Evolutionary conservation across 495 filamentous ascomycete genomes (phyloP).

Genomic region (Tuber calosporum): DNA sequence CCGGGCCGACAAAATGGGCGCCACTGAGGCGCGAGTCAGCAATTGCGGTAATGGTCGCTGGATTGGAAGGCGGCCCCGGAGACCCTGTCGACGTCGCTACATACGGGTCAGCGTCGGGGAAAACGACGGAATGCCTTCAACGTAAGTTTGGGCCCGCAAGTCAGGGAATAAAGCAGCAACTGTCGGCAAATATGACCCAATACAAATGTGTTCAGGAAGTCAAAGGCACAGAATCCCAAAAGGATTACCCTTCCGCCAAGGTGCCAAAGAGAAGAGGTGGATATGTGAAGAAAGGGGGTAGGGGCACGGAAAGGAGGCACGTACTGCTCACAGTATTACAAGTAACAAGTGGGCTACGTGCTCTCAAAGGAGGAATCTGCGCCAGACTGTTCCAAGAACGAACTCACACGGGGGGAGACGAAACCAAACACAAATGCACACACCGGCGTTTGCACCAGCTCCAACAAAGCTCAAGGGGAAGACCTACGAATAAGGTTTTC

Average conservation of each 20-base stretch:
- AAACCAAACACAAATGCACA: constrained; percentile 23
- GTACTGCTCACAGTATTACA: constrained; percentile 32
- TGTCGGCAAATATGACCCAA: constrained; percentile 14
- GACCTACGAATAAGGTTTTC: constrained; percentile 39
- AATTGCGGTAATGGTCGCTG: constrained; percentile 4
- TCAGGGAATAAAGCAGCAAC: constrained; percentile 7
- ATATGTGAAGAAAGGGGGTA: not conserved
- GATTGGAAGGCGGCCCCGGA: constrained; percentile 6
- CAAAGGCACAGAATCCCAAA: not conserved
- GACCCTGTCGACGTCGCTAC: constrained; percentile 35
- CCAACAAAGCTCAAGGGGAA: constrained; percentile 30
- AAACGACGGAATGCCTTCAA: constrained; percentile 42
- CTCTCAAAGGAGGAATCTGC: constrained; percentile 27
- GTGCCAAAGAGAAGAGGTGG: not conserved
- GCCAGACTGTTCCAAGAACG: constrained; percentile 30
- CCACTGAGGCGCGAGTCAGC: constrained; percentile 1
- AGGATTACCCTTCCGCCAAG: not conserved
- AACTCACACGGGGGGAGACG: constrained; percentile 28
- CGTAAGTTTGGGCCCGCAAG: constrained; percentile 41
- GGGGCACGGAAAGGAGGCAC: constrained; percentile 27
- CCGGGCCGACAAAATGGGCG: constrained; percentile 25
- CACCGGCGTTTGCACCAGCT: constrained; percentile 3
- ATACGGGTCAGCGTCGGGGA: constrained; percentile 38
- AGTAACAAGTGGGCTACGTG: constrained; percentile 18
- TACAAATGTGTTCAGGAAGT: constrained; percentile 12